These are phyloP conservation scores for Hydnomerulius pinastri DNA, from an alignment of 768 basidiomycete species.

Conservation along the genomic window DNA sequence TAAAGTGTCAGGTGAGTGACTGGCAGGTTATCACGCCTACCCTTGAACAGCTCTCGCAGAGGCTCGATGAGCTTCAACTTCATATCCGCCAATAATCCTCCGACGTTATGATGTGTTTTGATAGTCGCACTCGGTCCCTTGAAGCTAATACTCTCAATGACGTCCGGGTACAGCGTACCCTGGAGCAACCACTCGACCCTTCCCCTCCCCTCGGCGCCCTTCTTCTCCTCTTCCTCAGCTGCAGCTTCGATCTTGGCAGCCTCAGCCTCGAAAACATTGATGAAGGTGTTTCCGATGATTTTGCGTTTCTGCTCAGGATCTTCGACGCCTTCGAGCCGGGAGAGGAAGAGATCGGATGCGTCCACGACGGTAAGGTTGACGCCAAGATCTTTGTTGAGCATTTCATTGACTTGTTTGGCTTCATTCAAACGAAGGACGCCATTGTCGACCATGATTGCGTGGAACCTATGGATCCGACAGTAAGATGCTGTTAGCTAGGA, in stretches of 20 bases:
- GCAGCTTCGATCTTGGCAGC: constrained; percentile 84
- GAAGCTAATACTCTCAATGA: constrained; percentile 99
- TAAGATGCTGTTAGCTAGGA: not conserved
- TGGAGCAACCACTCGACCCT: constrained; percentile 96
- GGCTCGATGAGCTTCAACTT: constrained; percentile 99
- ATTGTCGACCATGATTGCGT: constrained; percentile 99
- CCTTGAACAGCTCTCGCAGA: constrained; percentile 96
- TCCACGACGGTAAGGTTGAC: constrained; percentile 97
- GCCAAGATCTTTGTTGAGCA: constrained; percentile 91
- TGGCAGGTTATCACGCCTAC: constrained; percentile 41
- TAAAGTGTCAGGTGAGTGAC: not conserved
- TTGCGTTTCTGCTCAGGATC: constrained; percentile 97
- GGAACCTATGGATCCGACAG: constrained; percentile 63
- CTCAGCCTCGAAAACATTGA: constrained; percentile 95
- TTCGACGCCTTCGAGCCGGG: constrained; percentile 84
- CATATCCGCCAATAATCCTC: constrained; percentile 95
- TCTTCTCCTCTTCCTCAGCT: constrained; percentile 73
- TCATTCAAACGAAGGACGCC: constrained; percentile 94
- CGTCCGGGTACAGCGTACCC: constrained; percentile 97
- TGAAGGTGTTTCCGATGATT: constrained; percentile 99
- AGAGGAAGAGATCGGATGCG: constrained; percentile 91
- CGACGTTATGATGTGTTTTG: constrained; percentile 99
- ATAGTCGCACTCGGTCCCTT: constrained; percentile 99
- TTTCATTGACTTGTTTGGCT: constrained; percentile 85
- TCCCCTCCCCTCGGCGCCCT: constrained; percentile 75